Evolutionary conservation across 352 stramenopile genomes (phyloP), one percentile per base, ranked within the genome.

Genomic region (Blastocystis sp.): DNA sequence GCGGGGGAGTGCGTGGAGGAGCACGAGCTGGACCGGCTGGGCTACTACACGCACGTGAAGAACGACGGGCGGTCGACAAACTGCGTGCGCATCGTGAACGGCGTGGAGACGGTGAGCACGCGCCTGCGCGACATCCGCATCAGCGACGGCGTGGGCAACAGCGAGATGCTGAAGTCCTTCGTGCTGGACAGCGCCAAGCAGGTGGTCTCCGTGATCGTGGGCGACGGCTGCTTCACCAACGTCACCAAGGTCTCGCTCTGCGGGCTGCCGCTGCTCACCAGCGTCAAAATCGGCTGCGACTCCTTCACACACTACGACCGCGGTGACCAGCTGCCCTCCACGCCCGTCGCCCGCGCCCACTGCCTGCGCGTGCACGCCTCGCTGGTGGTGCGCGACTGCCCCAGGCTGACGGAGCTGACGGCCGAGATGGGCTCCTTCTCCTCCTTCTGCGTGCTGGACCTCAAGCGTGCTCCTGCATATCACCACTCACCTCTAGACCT

Each of bases 241-340:
- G 71, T 81, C 28, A 38, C 48, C 4, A 21, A 23, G 34, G 41
- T 81, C 17, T 23, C 17, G 1, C 21, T 81, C 17, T 11, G n/a
- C 28, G 53, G 66, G 38, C 53, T 81, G 17, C 7, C 38, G 45
- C 48, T 17, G 34, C 48, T 81, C 14, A 53, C 21, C 38, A 43
- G 21, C 7, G 45, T 81, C 5, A 64, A 45, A 28, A 81, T 81
- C 66, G 43, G 41, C 14, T 45, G 66, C 28, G 71, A 81, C 53
- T 65, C 19, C 28, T 81, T 81, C 45, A 64, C 71, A 21, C 23
- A 43, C 2, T 81, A 23, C 66, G 48, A 81, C 40, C 71, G 71
- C 43, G 21, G 23, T 19, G 66, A 17, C 59, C 41, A 34, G 28
- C 28, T 34, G 28, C 28, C 28, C 28, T 34, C 28, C 28, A 34